phyloP scores from a whole-genome alignment of 1,139 yeast species.

The Kluyveromyces sp. region DNA sequence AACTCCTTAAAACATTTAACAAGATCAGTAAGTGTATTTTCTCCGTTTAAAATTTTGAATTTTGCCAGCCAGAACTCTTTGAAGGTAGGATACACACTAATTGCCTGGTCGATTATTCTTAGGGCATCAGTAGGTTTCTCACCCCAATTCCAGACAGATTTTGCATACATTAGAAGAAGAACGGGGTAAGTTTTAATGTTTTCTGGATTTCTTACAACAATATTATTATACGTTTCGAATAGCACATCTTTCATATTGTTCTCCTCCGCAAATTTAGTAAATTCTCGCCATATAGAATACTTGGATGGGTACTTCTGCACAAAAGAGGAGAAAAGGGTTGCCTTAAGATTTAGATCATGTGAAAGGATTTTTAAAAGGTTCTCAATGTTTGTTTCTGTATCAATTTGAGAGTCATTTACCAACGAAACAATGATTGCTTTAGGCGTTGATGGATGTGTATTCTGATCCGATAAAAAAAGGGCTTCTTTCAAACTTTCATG shows the following conservation, averaged over 20 bases:
- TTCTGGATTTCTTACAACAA: constrained; percentile 29
- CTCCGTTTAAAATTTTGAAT: constrained; percentile 48
- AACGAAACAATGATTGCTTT: constrained; percentile 22
- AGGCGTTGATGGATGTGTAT: constrained; percentile 19
- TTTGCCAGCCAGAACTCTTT: constrained; percentile 66
- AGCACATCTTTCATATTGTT: constrained; percentile 32
- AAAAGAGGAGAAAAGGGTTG: not conserved
- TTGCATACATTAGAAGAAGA: constrained; percentile 63
- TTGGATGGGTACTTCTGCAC: constrained; percentile 42
- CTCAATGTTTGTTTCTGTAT: not conserved
- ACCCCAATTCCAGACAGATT: constrained; percentile 50
- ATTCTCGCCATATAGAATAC: constrained; percentile 47
- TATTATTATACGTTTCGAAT: constrained; percentile 42
- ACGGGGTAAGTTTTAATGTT: constrained; percentile 43
- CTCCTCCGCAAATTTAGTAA: constrained; percentile 41
- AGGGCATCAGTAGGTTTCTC: constrained; percentile 48
- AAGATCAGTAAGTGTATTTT: constrained; percentile 18
- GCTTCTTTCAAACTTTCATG: constrained; percentile 47
- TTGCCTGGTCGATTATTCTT: constrained; percentile 42
- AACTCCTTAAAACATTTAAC: not conserved
- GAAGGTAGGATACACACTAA: constrained; percentile 36
- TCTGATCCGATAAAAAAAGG: constrained; percentile 27
- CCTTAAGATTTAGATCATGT: not conserved
- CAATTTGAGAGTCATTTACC: constrained; percentile 10
- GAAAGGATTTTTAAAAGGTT: not conserved